phyloP scores from a whole-genome alignment of 2,329 filamentous ascomycete genomes.

The Colletotrichum spinosum region DNA sequence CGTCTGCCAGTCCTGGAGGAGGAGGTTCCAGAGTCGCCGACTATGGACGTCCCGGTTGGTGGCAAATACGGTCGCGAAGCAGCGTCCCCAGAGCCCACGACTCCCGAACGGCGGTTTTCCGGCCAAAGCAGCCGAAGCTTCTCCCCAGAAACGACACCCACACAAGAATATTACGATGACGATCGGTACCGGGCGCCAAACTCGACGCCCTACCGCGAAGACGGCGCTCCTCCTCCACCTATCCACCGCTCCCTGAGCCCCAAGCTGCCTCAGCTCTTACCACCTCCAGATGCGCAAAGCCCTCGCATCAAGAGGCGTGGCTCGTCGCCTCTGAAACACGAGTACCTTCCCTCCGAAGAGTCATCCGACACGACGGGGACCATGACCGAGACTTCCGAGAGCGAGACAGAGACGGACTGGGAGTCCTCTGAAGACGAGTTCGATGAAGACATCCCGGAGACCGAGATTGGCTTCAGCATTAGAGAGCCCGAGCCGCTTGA shows the following conservation, averaged over 20 bases:
- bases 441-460: conserved; percentile 70
- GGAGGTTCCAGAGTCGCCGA: conserved; percentile 37
- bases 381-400: conserved; percentile 53
- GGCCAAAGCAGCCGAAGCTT: conserved; percentile 41
- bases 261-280: conserved; percentile 52
- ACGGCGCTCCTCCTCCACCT: conserved; percentile 67
- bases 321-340: conserved; percentile 95
- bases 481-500: conserved; percentile 49
- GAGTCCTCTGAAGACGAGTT: conserved; percentile 65
- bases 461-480: conserved; percentile 69
- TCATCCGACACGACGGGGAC: conserved; percentile 73
- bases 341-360: conserved; percentile 87
- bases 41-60: conserved; percentile 35
- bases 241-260: conserved; percentile 60
- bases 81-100: conserved; percentile 41
- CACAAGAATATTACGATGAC: conserved; percentile 51
- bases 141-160: conserved; percentile 53
- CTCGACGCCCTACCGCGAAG: conserved; percentile 57
- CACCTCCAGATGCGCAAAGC: conserved; percentile 59
- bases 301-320: conserved; percentile 73
- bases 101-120: conserved; percentile 49
- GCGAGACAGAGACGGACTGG: conserved; percentile 58
- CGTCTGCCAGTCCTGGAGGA: conserved; percentile 48
- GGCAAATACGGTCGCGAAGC: conserved; percentile 27
- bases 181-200: conserved; percentile 49